Percentiles rank a stretch among this genome's conserved stretches.
Conservation (phyloP, 176 grass and related monocot species). For the Aegilops sharonensis region DNA sequence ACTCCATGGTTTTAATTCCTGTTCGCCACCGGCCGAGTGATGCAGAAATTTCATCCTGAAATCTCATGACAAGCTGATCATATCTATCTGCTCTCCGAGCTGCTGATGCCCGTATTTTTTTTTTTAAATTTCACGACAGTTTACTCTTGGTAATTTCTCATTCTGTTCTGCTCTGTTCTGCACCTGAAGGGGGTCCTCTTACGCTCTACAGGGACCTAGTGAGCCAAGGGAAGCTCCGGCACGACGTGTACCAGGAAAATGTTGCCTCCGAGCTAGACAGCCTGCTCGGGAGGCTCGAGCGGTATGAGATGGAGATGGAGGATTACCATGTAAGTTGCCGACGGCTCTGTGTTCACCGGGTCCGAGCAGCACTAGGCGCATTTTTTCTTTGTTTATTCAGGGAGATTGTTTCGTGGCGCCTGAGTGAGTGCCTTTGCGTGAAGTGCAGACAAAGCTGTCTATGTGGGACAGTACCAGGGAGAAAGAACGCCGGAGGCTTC, state of each 20-base stretch:
- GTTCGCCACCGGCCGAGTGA: not conserved
- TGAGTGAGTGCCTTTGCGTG: not conserved
- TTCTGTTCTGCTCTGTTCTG: slow-evolving; percentile 19
- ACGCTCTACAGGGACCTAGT: slow-evolving; percentile 43
- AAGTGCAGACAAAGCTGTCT: slow-evolving; percentile 59
- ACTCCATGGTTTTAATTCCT: not conserved
- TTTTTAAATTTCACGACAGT: not conserved
- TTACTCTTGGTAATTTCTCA: not conserved
- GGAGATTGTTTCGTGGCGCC: not conserved
- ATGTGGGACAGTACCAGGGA: slow-evolving; percentile 76
- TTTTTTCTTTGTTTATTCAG: not conserved
- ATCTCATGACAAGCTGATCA: not conserved
- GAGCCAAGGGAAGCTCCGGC: slow-evolving; percentile 66
- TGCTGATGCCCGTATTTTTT: not conserved
- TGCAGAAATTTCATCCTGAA: not conserved
- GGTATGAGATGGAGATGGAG: slow-evolving; percentile 93
- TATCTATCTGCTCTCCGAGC: too few species aligned
- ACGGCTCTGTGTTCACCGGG: not conserved
- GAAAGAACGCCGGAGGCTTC: slow-evolving; percentile 64
- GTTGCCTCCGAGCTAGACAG: slow-evolving; percentile 68
- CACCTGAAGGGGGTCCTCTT: slow-evolving; percentile 67
- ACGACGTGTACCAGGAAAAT: slow-evolving; percentile 75
- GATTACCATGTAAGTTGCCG: slow-evolving; percentile 76
- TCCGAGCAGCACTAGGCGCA: not conserved
- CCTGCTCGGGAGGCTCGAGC: slow-evolving; percentile 59